Base-by-base conservation (phyloP, 73 alveolate genomes). In the Urostyla sp. region DNA sequence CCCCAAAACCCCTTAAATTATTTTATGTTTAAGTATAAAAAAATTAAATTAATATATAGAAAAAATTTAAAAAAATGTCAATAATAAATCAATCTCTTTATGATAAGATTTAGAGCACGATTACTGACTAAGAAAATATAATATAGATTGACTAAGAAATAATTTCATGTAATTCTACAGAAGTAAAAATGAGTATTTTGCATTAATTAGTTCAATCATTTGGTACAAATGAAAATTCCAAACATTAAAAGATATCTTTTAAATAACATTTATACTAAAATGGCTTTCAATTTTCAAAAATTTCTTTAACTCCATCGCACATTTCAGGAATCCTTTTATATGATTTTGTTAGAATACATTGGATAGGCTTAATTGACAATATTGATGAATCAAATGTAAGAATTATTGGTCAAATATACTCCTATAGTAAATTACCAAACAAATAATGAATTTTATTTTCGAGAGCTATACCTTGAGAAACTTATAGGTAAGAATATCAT, bases 231-330 rank as follows among this genome's bases (percentile, higher is more conserved):
- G 35, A 8, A 26, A 56, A 69, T 34, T 7, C 55, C 50, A 48
- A 69, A 21, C 24, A 48, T 24, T 20, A 69, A 69, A 69, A 69
- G 63, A 69, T 69, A 69, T 69, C 84, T 69, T 69, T 51, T 69
- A 37, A 69, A 49, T 7, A 48, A 16, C 26, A 20, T 28, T 8
- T 10, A 8, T 20, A 40, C 24, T 66, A 46, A 3, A 5, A 16
- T 43, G 43, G 46, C 30, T 23, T 7, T 55, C 18, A n/a, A 6
- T 7, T 18, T 27, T 11, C 15, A 15, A 40, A 40, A 40, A 40
- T 27, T 23, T 23, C 38, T 34, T 69, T 69, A 69, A 69, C 84
- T 69, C 84, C 23, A 43, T 20, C 38, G 18, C 4, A 69, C 60
- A 46, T 69, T 27, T 48, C 84, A 23, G 84, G 73, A 21, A 50